A percentile compares a stretch with the other conserved stretches of the same genome.
phyloP scores from a whole-genome alignment of 441 rosid genomes.

The Caryocar brasiliense region DNA sequence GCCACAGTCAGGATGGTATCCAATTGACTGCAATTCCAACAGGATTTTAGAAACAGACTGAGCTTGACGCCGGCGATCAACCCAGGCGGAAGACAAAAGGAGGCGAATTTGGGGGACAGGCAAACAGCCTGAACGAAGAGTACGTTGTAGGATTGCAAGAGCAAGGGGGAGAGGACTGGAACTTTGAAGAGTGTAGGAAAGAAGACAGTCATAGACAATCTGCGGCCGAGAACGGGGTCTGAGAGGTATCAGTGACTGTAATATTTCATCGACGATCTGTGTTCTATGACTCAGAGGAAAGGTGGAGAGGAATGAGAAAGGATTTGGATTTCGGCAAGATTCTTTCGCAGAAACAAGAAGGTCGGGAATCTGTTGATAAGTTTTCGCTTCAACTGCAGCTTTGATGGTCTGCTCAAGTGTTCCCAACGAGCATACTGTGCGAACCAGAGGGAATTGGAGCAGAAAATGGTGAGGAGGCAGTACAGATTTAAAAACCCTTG shows the following conservation, averaged over 20 bases:
- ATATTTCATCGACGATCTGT: slow-evolving; percentile 42
- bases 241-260: slow-evolving; percentile 44
- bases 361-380: slow-evolving; percentile 49
- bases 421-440: slow-evolving; percentile 25
- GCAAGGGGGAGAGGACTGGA: slow-evolving; percentile 48
- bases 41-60: slow-evolving; percentile 32
- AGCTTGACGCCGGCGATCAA: slow-evolving; percentile 21
- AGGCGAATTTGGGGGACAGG: slow-evolving; percentile 52
- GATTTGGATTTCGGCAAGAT: slow-evolving; percentile 30
- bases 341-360: slow-evolving; percentile 34
- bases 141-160: slow-evolving; percentile 55
- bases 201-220: slow-evolving; percentile 45
- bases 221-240: slow-evolving; percentile 47
- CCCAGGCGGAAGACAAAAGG: slow-evolving; percentile 61
- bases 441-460: slow-evolving; percentile 1
- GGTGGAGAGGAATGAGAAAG: slow-evolving; percentile 57
- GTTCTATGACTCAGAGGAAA: slow-evolving; percentile 28
- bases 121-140: slow-evolving; percentile 61
- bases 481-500: slow-evolving; percentile 2
- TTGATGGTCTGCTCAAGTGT: slow-evolving; percentile 38
- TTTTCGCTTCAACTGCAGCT: slow-evolving; percentile 44
- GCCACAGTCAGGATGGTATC: slow-evolving; percentile 56
- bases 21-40: slow-evolving; percentile 48
- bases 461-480: not conserved
- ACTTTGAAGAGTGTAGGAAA: slow-evolving; percentile 51